Evolutionary conservation across 805 yeast genomes (phyloP), one percentile per base, ranked within the genome.

Genomic region (Myxozyma sirexii): DNA sequence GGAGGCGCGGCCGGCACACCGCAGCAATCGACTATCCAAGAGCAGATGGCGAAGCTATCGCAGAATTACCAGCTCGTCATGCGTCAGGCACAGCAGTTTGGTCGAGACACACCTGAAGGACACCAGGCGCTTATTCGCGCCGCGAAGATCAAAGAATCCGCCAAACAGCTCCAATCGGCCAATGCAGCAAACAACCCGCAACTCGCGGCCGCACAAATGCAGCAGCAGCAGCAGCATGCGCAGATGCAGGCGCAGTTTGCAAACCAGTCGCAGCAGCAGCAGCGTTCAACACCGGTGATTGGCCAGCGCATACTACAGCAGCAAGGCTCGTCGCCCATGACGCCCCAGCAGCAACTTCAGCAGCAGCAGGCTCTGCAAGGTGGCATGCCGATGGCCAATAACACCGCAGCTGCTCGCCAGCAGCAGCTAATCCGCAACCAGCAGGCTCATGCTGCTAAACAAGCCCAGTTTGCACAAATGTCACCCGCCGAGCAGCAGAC

Each of bases 401-500:
- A 17, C 2, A 39, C 56, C 2, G 54, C 45, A 24, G 43, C 49
- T 17, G 56, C 47, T 21, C 64, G 55, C 23, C 56, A 42, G 35
- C 54, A 35, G 19, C 62, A 54, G 29, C n/a, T 24, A n/a, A 47
- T 38, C 13, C 52, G 42, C 27, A 48, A 45, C 56, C 59, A 45
- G 13, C 57, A 60, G 27, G 62, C 60, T 2, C 57, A 60, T 27
- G 62, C 60, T 2, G 44, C 35, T 17, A 54, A 50, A 39, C 65
- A 54, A 41, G 37, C 49, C 31, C 64, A 55, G 54, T 57, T 57
- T 37, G 57, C 54, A 23, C 39, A 47, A 21, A 54, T 63, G 60
- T 26, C 64, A 10, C 62, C 63, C 1, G 57, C 59, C 13, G 62
- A 62, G 35, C 67, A 63, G 54, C 64, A 57, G 31, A 37, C 61